A percentile compares a stretch with the other conserved stretches of the same genome.
phyloP scores from a whole-genome alignment of 2,329 filamentous ascomycete genomes.

The Phoma sp. region DNA sequence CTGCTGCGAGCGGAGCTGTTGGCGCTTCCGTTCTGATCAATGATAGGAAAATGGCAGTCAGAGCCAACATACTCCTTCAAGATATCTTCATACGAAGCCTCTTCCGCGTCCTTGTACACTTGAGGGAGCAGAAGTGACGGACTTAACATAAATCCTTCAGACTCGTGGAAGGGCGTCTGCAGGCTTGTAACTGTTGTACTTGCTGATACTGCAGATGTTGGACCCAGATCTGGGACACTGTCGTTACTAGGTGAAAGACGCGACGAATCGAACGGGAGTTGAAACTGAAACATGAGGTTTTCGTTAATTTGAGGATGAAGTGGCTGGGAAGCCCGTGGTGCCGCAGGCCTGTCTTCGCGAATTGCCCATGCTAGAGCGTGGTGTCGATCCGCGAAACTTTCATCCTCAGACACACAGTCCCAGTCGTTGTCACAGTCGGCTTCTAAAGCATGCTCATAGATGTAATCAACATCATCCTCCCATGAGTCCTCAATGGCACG shows the following conservation, averaged over 20 bases:
- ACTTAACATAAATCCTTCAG: slow-evolving; percentile 47
- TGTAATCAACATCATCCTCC: slow-evolving; percentile 69
- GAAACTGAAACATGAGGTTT: slow-evolving; percentile 11
- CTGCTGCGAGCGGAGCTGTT: slow-evolving; percentile 56
- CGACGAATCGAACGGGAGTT: slow-evolving; percentile 36
- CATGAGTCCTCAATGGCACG: slow-evolving; percentile 55
- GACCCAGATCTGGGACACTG: slow-evolving; percentile 43
- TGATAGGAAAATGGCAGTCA: slow-evolving; percentile 56
- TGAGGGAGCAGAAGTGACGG: slow-evolving; percentile 45
- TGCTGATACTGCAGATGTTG: slow-evolving; percentile 42
- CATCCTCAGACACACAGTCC: slow-evolving; percentile 48
- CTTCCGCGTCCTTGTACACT: slow-evolving; percentile 44
- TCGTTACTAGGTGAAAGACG: slow-evolving; percentile 36
- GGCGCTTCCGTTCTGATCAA: slow-evolving; percentile 47
- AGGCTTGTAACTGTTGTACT: slow-evolving; percentile 39
- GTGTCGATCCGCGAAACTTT: slow-evolving; percentile 45
- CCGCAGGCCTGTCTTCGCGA: slow-evolving; percentile 5
- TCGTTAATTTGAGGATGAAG: neutral
- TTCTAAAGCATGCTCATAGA: slow-evolving; percentile 66
- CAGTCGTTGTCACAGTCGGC: slow-evolving; percentile 67
- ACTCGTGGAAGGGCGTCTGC: slow-evolving; percentile 36
- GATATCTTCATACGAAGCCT: slow-evolving; percentile 48
- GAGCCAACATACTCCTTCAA: slow-evolving; percentile 53
- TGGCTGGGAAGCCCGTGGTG: neutral
- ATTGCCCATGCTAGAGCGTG: slow-evolving; percentile 8